phyloP scores from a whole-genome alignment of 805 yeast genomes.

The Yamadazyma akitaensis region DNA sequence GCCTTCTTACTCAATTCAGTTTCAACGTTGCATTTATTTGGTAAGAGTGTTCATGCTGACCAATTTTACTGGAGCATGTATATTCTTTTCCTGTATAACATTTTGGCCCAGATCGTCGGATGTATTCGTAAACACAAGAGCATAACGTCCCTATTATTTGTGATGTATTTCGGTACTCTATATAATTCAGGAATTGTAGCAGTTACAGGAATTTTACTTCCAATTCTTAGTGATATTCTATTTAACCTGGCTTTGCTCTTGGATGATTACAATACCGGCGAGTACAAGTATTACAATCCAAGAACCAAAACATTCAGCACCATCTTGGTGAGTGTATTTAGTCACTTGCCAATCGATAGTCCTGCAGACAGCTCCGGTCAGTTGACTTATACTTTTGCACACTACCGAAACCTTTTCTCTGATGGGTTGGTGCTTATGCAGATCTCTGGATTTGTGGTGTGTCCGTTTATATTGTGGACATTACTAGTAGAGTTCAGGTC shows the following conservation, averaged over 20 bases:
- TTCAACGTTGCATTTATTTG: constrained; percentile 12
- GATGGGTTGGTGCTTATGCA: constrained; percentile 7
- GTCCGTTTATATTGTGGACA: not conserved
- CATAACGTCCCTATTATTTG: not conserved
- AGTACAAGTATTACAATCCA: constrained; percentile 4
- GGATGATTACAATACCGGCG: not conserved
- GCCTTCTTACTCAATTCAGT: constrained; percentile 21
- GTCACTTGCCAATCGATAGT: constrained; percentile 1
- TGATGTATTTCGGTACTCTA: constrained; percentile 21
- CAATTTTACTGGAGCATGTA: constrained; percentile 21
- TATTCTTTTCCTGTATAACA: constrained; percentile 11
- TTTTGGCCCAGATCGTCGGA: not conserved
- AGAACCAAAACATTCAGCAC: constrained; percentile 17
- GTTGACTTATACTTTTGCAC: not conserved
- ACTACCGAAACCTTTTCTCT: not conserved
- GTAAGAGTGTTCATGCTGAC: constrained; percentile 21
- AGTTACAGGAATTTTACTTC: constrained; percentile 11
- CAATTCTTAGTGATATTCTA: constrained; percentile 20
- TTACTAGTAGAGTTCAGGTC: not conserved
- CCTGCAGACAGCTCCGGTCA: not conserved
- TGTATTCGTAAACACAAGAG: not conserved
- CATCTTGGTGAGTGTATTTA: constrained; percentile 17
- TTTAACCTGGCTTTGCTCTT: constrained; percentile 15
- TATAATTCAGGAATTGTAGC: constrained; percentile 19
- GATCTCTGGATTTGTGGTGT: not conserved